Evolutionary conservation across 495 filamentous ascomycete species (phyloP), one percentile per base, ranked within the genome.

Genomic region (Darksidea phi): DNA sequence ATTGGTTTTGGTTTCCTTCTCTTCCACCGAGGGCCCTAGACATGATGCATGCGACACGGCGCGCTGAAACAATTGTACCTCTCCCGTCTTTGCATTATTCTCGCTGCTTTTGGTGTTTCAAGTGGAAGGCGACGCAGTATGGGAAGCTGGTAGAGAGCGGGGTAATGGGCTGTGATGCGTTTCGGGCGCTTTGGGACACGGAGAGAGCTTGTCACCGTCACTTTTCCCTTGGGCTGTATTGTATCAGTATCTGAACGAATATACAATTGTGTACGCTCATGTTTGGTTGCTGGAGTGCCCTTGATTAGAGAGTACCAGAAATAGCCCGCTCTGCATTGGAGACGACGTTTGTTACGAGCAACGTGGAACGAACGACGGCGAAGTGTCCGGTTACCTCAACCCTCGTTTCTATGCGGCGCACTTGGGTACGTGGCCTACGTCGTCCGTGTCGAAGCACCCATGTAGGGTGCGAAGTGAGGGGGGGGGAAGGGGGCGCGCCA

Each of bases 351-450:
- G 21, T 17, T 36, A 32, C 32, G 17, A 43, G 61, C 56, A 55
- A 65, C 56, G 62, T 65, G 62, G 62, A 65, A 55, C 62, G 62
- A 65, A 65, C 62, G 55, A 65, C 26, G 20, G 17, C 24, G 45
- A 34, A 34, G 37, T 18, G 41, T 11, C 15, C 38, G 48, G 54
- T 65, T 65, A 65, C 62, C 42, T 56, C 49, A 42, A 50, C 32
- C 24, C 47, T 64, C 37, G 45, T 48, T 51, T 46, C 37, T 45
- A 50, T 43, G 43, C 48, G 23, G 21, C 50, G 49, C 36, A 49
- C 43, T 52, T 59, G n/a, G n/a, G n/a, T n/a, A 55, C 62, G 56
- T 65, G 62, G 49, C 55, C 42, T 4, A 36, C 52, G 28, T 28
- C 23, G 18, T 48, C 42, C 26, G 21, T 47, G 25, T 46, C 25